Base-by-base conservation (phyloP, 805 yeast genomes). In the Kazachstania bromeliacearum region DNA sequence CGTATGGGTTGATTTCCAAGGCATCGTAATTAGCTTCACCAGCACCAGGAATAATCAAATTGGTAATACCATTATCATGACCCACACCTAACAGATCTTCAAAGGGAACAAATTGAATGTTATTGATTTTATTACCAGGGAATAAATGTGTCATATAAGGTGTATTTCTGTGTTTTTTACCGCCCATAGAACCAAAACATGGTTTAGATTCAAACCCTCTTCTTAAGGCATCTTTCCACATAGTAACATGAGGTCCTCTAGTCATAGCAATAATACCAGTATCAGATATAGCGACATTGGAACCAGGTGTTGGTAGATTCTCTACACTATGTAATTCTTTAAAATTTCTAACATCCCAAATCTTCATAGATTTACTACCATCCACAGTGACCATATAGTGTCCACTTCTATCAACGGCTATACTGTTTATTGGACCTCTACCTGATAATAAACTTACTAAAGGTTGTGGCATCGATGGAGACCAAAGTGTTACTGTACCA, bases 1-100 rank as follows among this genome's bases (percentile, higher is more conserved):
- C 95, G 63, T 70, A 92, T 44, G 98, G 98, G 59, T 92, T 92
- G 51, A 77, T 62, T 62, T 92, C 98, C 57, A 87, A 61, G 3
- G 97, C 87, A 66, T 92, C 98, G 59, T 75, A 87, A 63, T 92
- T 92, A 43, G 98, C 96, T 64, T 92, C 98, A 67, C 98, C 98
- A 28, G 96, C 68, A 18, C 98, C 98, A 28, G 98, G 98, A 40
- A 92, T 71, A 47, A 92, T 80, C 41, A 92, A 48, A n/a, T 92
- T 78, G n/a, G 79, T 73, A 28, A 87, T 68, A 31, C 96, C 95
- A 1, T 63, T 60, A 34, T 73, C 68, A 55, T 85, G 94, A 2
- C 96, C 96, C 8, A 82, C 73, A 18, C 96, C 95, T 17, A 92
- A 67, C n/a, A 89, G 66, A 82, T 92, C 98, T 65, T 92, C 98